Evolutionary conservation across 1,139 yeast genomes (phyloP), one percentile per base, ranked within the genome.

Genomic region (Yamadazyma conglobata): DNA sequence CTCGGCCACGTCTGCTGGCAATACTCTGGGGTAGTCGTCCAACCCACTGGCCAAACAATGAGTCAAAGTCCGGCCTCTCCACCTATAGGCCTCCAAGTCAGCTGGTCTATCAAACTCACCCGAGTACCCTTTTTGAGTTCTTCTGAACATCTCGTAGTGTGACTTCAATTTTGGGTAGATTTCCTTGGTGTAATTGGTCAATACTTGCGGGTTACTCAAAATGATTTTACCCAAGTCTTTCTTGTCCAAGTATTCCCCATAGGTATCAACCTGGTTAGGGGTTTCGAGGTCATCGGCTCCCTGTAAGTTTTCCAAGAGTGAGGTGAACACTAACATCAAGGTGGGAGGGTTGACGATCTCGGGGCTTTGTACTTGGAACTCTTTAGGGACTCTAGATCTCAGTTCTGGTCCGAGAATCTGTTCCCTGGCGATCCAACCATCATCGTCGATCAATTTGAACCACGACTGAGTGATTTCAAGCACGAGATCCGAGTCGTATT

Each of bases 391-490:
- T 47, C 86, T 77, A 25, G 84, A 73, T 50, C 97, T 73, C 33
- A 91, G 89, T 53, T 91, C 98, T 3, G 79, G 80, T 1, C 99
- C 99, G 32, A 91, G 64, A 23, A 93, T 91, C 47, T 88, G 95
- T 53, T 91, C 98, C 35, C 98, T 72, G 2, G 96, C 96, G 46
- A 91, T 84, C 97, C 97, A 91, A 0, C 99, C 99, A 42, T 83
- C 81, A 1, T 77, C 81, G 53, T 91, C 97, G 39, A 88, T 85
- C 32, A 86, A 60, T 24, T 73, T 60, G 52, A 91, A 83, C 99
- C 99, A 91, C 27, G 95, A 84, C 47, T 81, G 73, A 37, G 88
- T 54, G 16, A 91, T 79, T 42, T 87, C 95, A 38, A 89, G 63
- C 0, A 80, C 87, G 26, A 91, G 64, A 50, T 88, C 96, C 7